Evolutionary conservation across 2,329 filamentous ascomycete species (phyloP).

Genomic region (Botrytis fabae): DNA sequence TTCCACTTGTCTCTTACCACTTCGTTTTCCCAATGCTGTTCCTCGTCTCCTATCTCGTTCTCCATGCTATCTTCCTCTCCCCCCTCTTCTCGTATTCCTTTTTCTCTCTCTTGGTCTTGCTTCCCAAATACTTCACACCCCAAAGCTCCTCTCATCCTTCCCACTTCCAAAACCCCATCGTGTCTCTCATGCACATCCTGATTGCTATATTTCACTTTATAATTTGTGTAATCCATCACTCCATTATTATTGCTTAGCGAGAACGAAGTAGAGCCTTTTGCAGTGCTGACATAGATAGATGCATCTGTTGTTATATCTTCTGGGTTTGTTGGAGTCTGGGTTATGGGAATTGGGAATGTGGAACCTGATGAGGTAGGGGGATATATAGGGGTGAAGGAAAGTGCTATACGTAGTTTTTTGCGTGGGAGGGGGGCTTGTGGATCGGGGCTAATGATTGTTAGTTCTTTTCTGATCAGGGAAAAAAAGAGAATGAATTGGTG

Average conservation of each 20-base stretch:
- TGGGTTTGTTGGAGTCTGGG: neutral
- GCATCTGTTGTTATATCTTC: conserved; percentile 1
- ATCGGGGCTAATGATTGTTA: neutral
- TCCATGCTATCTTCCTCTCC: no score
- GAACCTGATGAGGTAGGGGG: neutral
- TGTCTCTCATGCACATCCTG: neutral
- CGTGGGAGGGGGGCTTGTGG: neutral
- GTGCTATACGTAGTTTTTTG: neutral
- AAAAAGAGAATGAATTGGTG: neutral
- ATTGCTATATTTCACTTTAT: conserved; percentile 1
- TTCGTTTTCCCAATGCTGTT: neutral
- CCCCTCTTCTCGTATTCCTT: neutral
- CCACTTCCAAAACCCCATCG: neutral
- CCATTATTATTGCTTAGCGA: neutral
- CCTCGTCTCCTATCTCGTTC: neutral
- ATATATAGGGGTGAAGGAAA: neutral
- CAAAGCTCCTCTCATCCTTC: neutral
- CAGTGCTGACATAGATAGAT: neutral
- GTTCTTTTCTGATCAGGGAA: neutral
- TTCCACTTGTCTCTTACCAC: neutral
- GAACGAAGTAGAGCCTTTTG: neutral
- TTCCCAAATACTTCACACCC: neutral
- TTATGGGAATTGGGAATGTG: no score
- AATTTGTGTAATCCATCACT: neutral
- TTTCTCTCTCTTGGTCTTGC: neutral